A percentile compares a stretch with the other conserved stretches of the same genome.
These are phyloP conservation scores for Fusarium succisae DNA, from an alignment of 2,329 filamentous ascomycete species.

Conservation along the genomic window DNA sequence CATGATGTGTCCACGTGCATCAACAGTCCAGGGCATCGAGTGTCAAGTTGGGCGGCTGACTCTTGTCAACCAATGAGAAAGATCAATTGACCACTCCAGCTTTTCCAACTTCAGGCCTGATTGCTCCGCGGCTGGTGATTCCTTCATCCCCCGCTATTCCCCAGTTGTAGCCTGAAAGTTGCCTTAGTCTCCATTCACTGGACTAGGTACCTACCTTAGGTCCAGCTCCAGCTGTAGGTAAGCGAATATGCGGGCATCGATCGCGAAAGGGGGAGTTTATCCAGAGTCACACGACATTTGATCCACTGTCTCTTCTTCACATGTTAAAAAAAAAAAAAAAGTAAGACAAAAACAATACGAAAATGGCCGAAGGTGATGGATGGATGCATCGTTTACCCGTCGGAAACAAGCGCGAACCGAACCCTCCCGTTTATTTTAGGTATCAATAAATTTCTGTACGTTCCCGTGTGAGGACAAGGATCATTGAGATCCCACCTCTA, in stretches of 20 bases:
- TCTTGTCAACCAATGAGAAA: constrained; percentile 16
- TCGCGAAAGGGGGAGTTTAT: neutral
- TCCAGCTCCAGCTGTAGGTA: neutral
- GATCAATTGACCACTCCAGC: constrained; percentile 27
- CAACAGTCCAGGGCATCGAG: constrained; percentile 5
- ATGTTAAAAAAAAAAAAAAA: neutral
- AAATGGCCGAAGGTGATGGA: constrained; percentile 4
- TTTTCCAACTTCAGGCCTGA: constrained; percentile 1
- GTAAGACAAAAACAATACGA: neutral
- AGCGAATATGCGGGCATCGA: neutral
- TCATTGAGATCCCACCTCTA: neutral
- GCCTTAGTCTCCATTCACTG: neutral
- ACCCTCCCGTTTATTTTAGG: neutral
- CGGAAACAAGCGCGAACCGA: neutral
- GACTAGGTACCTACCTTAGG: neutral
- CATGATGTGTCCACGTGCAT: constrained; percentile 22
- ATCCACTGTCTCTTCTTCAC: constrained; percentile 4
- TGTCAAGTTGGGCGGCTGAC: constrained; percentile 26
- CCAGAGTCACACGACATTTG: neutral
- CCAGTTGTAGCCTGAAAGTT: constrained; percentile 5
- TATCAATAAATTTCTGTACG: neutral
- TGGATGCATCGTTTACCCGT: neutral
- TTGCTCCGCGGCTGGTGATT: constrained; percentile 6
- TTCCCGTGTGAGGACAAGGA: neutral
- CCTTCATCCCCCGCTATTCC: neutral